A percentile compares a stretch with the other conserved stretches of the same genome.
Evolutionary conservation across 495 filamentous ascomycete genomes (phyloP).

Genomic region (Umbilicaria muhlenbergii): DNA sequence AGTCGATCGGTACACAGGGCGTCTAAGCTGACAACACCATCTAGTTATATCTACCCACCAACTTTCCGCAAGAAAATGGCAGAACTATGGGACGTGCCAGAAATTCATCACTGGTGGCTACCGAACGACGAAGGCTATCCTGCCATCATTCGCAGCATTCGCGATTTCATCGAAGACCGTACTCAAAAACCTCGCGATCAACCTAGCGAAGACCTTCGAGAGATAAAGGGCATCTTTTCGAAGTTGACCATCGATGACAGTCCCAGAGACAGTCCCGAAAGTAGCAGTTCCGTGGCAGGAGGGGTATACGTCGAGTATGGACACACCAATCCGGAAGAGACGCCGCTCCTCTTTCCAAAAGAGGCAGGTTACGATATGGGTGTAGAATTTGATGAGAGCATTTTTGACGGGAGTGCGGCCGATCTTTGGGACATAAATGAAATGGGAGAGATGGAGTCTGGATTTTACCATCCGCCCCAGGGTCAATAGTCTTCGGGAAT

Average conservation of each 20-base stretch:
- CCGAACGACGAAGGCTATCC: slow-evolving; percentile 64
- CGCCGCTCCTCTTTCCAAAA: too few species aligned
- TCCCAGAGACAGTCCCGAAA: too few species aligned
- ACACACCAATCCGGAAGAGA: too few species aligned
- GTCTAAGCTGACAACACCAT: background rate
- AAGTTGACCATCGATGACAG: slow-evolving; percentile 29
- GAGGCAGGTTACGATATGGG: too few species aligned
- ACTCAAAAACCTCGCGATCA: slow-evolving; percentile 24
- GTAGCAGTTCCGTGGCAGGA: too few species aligned
- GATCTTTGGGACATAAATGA: too few species aligned
- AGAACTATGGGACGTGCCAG: slow-evolving; percentile 50
- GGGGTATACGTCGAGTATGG: too few species aligned
- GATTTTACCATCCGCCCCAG: too few species aligned
- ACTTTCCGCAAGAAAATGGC: slow-evolving; percentile 61
- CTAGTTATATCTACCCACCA: slow-evolving; percentile 67
- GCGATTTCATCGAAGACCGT: slow-evolving; percentile 62
- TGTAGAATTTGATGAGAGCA: too few species aligned
- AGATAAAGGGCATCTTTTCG: slow-evolving; percentile 60
- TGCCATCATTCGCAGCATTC: slow-evolving; percentile 54
- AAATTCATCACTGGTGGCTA: slow-evolving; percentile 70
- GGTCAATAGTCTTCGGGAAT: too few species aligned
- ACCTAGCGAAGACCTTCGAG: slow-evolving; percentile 52
- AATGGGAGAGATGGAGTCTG: too few species aligned
- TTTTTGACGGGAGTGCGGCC: too few species aligned
- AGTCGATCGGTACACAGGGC: background rate